Base-by-base conservation (phyloP, 352 stramenopile species). In the Phytopythium ostracodes region DNA sequence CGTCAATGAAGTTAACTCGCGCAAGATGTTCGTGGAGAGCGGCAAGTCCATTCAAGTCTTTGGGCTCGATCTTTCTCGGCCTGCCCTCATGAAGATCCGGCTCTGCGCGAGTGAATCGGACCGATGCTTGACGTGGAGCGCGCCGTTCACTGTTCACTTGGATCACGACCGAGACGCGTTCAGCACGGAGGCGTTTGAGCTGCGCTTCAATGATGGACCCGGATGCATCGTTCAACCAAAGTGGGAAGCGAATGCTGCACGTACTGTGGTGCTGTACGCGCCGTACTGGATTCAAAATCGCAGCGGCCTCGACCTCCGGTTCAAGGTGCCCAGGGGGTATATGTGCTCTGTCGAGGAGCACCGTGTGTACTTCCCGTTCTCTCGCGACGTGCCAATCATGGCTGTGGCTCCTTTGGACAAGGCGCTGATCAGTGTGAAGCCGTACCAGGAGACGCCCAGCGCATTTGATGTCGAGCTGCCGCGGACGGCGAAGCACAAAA, bases 201-300 rank as follows among this genome's bases (percentile, higher is more conserved):
- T 94, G 35, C 58, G 76, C 20, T 87, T 92, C 59, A 76, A 77
- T 20, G 67, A 88, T 20, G 87, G 82, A 0, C 87, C 87, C 24
- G 72, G 66, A 14, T 77, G 92, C 27, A 63, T 88, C 55, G 76
- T 91, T 42, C 74, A 92, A 4, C 84, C 89, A 31, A 69, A 88
- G 55, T 94, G 85, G 84, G 71, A 79, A 12, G 38, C 65, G 24
- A 80, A 91, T 31, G 62, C 72, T 38, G 71, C 80, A 4, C 83
- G 87, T 24, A 81, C 71, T 9, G 63, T 93, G n/a, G 79, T 78
- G 47, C 63, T 96, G 22, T 93, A 78, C 51, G 75, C 71, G 14
- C 87, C 84, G 7, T 96, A 88, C 63, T 96, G 87, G 87, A 88
- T 96, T 62, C 85, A 92, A 60, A 96, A 96, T 62, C 80, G 82